Evolutionary conservation across 2,329 filamentous ascomycete genomes (phyloP), one percentile per base, ranked within the genome.

Genomic region (Metarhizium sp.): DNA sequence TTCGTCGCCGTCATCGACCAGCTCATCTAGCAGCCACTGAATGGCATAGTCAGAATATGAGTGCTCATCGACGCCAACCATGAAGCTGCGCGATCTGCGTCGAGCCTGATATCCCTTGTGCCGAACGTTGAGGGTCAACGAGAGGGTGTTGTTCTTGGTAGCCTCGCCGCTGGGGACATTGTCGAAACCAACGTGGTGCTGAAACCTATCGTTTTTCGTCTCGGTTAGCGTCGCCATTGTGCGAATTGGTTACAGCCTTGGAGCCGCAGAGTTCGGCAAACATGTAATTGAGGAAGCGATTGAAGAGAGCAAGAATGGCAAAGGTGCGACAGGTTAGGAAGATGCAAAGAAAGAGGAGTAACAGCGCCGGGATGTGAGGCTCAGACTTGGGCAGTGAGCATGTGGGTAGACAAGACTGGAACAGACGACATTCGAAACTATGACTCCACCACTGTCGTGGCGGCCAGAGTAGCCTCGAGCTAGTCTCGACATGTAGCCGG

Each of bases 1-100:
- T 71, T 96, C 90, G 67, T 96, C 92, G 18, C 92, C 91, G 65
- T 96, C 92, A 64, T 96, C 91, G 45, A 96, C 90, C 55, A 96
- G 78, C 71, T 95, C 90, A 64, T 95, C 90, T 43, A 96, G 82
- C 52, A 96, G 78, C 91, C 91, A 96, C 70, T 95, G 89, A 18
- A 96, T 77, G 16, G 92, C 92, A 71, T 92, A 94, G 59, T 95
- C 89, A 6, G 90, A 95, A 70, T 96, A 96, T 57, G 90, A 82
- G 63, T 96, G 91, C 64, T 92, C 88, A 70, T 96, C 92, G 18
- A 92, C 88, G 20, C 92, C 92, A 60, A 92, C 92, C 67, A 96
- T 84, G 64, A 96, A 95, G 8, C 90, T 95, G 53, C 92, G 84
- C 54, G 89, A 94, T 57, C 89, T 81, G 58, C 90, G 85, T 46